Evolutionary conservation across 2,329 filamentous ascomycete genomes (phyloP), one percentile per base, ranked within the genome.

Genomic region (Fusarium guadeloupense): DNA sequence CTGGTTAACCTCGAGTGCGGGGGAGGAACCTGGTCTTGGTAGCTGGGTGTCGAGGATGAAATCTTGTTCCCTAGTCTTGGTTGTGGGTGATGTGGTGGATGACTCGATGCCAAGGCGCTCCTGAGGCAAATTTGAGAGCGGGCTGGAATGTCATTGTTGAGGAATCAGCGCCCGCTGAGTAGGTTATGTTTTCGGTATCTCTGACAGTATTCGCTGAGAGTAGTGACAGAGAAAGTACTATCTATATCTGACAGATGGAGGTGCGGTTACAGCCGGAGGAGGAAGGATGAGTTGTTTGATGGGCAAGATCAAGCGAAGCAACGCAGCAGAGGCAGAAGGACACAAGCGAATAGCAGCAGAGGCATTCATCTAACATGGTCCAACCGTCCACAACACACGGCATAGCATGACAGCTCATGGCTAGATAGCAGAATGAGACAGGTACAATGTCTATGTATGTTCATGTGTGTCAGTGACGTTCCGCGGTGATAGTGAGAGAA

Each of bases 131-230:
- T 14, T 17, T 19, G 35, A 30, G 21, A 40, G 41, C 19, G 26
- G 41, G 28, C 13, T 41, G 45, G 39, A 26, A 51, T 56, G 28
- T 25, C 35, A 42, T 50, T 40, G 39, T 45, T 47, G 40, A 41
- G 34, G 42, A 34, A 38, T 35, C 17, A 31, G 26, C 30, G 38
- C 14, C 35, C 14, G 16, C 37, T 33, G 31, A 38, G 35, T 14
- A 41, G 26, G 41, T 35, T 33, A 56, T 39, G 37, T 34, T 46
- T 33, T 53, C 33, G 19, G 42, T 39, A 64, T 47, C 33, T 49
- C 51, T 53, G 46, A 51, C 48, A 62, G 45, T 54, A 66, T 64
- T 51, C 43, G 37, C 30, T 52, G 51, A 17, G 38, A 42, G 17
- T 31, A 54, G 33, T 40, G 54, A 21, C 48, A 52, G 35, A 31